Evolutionary conservation across 2,329 filamentous ascomycete genomes (phyloP).

Genomic region (Diplodia sapinea): DNA sequence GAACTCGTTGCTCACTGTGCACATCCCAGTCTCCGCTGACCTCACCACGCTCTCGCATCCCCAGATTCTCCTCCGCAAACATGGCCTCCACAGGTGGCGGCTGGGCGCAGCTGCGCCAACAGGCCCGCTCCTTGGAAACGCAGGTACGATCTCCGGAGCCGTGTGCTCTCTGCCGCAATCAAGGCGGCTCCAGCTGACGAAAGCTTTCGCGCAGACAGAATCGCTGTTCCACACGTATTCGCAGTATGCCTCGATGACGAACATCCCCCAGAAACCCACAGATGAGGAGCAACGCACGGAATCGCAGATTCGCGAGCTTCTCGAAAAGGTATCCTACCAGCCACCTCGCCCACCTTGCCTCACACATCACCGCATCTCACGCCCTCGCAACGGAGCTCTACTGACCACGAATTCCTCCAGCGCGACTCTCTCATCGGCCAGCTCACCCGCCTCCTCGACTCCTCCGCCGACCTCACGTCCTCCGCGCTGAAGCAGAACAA

Average conservation of each 20-base stretch:
- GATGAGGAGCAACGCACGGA: conserved; percentile 84
- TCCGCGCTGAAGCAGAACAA: conserved; percentile 98
- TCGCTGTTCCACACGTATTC: conserved; percentile 83
- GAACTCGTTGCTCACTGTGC: background rate
- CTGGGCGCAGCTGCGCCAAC: conserved; percentile 94
- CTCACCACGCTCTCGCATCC: conserved; percentile 25
- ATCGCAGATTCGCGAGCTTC: conserved; percentile 78
- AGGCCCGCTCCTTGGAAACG: conserved; percentile 84
- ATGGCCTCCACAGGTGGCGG: conserved; percentile 55
- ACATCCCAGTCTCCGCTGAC: conserved; percentile 23
- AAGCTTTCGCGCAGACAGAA: conserved; percentile 70
- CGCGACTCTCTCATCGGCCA: conserved; percentile 81
- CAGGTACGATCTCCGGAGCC: conserved; percentile 65
- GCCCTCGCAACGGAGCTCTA: conserved; percentile 17
- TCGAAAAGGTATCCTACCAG: conserved; percentile 70
- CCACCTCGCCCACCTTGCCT: conserved; percentile 22
- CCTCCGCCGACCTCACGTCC: conserved; percentile 82
- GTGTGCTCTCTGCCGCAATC: conserved; percentile 8
- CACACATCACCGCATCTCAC: conserved; percentile 31
- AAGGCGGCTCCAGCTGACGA: conserved; percentile 15
- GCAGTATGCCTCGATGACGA: conserved; percentile 81
- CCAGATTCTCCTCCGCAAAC: conserved; percentile 27
- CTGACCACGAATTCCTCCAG: conserved; percentile 53
- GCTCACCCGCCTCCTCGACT: conserved; percentile 87
- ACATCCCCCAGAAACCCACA: conserved; percentile 80